Base-by-base conservation (phyloP, 768 basidiomycete species). In the Lactarius pseudohatsudake region DNA sequence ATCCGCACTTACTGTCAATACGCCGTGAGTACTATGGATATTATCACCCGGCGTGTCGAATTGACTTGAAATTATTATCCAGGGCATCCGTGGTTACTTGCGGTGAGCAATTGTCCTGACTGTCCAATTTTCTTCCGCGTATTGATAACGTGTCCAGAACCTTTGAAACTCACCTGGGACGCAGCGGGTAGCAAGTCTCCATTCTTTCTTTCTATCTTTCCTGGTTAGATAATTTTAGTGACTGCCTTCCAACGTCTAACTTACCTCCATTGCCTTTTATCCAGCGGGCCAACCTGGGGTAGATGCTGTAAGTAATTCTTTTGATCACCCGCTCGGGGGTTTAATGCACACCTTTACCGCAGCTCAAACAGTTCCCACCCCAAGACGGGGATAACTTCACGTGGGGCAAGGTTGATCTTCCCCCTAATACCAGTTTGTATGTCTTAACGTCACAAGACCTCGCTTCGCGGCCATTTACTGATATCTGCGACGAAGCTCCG, bases 121-220 rank as follows among this genome's bases (percentile, higher is more conserved):
- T 30, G 59, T 20, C n/a, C 34, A 22, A 41, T 7, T 56, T 28
- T 26, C 26, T 26, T 26, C 26, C 11, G 11, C 36, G 50, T 18
- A 26, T 72, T 61, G 72, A 50, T 20, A 59, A 28, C 55, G 36
- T 61, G 58, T 66, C 34, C 41, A 91, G 89, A 90, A 69, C 90
- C 90, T 10, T 77, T 82, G 22, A 73, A 81, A 69, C 47, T 92
- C 40, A 73, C 72, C 2, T 91, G 87, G 86, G 43, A 64, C 32
- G 3, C 66, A 45, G 83, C 78, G 4, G 62, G 59, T 18, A 88
- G 88, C 38, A 57, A 63, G 0, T 28, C 78, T 0, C 89, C 90
- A 0, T 91, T 82, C 76, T 92, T 78, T 74, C 64, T 90, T 59
- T 78, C 83, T 11, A 69, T 89, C 60, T 70, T 89, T 47, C 90